Percentiles rank a stretch among this genome's conserved stretches.
Conservation (phyloP, 2,329 filamentous ascomycete genomes). For the Colletotrichum sublineola region DNA sequence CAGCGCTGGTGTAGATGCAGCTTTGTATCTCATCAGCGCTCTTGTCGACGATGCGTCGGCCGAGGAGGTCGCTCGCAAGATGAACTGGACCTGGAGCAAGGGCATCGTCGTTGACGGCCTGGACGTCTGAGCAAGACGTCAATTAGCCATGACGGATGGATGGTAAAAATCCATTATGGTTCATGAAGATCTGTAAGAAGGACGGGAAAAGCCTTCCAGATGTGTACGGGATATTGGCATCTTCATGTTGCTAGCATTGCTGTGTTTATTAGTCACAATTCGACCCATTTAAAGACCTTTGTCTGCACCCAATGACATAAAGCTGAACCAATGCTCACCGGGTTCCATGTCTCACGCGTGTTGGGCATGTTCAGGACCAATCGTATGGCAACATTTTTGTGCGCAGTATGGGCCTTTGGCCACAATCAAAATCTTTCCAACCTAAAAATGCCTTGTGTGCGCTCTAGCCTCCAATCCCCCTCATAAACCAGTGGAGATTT, state of each 20-base stretch:
- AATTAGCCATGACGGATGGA: conserved; percentile 41
- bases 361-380: neutral
- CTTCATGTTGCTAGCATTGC: conserved; percentile 33
- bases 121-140: conserved; percentile 72
- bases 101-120: conserved; percentile 86
- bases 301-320: neutral
- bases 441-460: neutral
- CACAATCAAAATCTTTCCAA: neutral
- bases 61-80: conserved; percentile 78
- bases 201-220: conserved; percentile 43
- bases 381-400: neutral
- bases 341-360: neutral
- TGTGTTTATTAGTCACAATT: conserved; percentile 37
- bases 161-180: conserved; percentile 38
- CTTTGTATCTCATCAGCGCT: conserved; percentile 87
- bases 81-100: conserved; percentile 90
- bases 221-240: conserved; percentile 33
- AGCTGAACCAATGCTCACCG: neutral
- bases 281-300: conserved; percentile 5
- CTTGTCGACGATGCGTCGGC: conserved; percentile 83
- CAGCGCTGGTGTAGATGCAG: conserved; percentile 84
- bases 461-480: neutral
- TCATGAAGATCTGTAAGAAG: conserved; percentile 43
- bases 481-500: conserved; percentile 37
- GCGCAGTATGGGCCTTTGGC: neutral